phyloP scores from a whole-genome alignment of 2,329 filamentous ascomycete genomes.

The Calonectria hawksworthii region DNA sequence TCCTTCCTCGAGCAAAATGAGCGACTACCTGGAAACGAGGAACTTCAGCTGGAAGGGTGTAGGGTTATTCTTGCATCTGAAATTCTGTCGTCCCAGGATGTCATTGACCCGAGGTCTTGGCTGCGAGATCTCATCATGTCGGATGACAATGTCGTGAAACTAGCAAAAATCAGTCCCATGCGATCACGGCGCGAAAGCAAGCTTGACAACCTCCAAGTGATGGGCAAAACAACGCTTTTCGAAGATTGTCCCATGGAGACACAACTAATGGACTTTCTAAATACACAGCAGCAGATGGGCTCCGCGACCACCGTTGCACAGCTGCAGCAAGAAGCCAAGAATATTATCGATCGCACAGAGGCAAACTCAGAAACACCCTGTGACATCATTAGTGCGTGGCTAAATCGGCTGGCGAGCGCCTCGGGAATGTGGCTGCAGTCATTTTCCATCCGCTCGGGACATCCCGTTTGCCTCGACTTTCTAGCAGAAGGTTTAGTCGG shows the following conservation, averaged over 20 bases:
- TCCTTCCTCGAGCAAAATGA: constrained; percentile 39
- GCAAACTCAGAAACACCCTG: constrained; percentile 22
- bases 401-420: constrained; percentile 7
- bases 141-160: constrained; percentile 16
- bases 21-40: constrained; percentile 34
- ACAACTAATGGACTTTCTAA: constrained; percentile 32
- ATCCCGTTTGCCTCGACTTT: neutral
- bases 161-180: constrained; percentile 43
- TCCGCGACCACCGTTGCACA: constrained; percentile 22
- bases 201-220: constrained; percentile 26
- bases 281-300: neutral
- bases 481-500: neutral
- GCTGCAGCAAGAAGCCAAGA: constrained; percentile 34
- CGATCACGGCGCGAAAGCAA: constrained; percentile 38
- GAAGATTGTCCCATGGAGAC: constrained; percentile 46
- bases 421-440: constrained; percentile 33
- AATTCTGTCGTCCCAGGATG: constrained; percentile 1
- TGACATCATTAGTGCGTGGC: constrained; percentile 29
- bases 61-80: constrained; percentile 46
- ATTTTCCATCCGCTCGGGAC: constrained; percentile 8
- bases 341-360: constrained; percentile 27
- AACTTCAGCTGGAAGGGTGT: constrained; percentile 34
- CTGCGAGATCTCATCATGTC: constrained; percentile 44
- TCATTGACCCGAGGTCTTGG: constrained; percentile 37
- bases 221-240: constrained; percentile 45